These are phyloP conservation scores for Globisporangium takayamanum DNA, from an alignment of 352 stramenopile species.

Conservation along the genomic window DNA sequence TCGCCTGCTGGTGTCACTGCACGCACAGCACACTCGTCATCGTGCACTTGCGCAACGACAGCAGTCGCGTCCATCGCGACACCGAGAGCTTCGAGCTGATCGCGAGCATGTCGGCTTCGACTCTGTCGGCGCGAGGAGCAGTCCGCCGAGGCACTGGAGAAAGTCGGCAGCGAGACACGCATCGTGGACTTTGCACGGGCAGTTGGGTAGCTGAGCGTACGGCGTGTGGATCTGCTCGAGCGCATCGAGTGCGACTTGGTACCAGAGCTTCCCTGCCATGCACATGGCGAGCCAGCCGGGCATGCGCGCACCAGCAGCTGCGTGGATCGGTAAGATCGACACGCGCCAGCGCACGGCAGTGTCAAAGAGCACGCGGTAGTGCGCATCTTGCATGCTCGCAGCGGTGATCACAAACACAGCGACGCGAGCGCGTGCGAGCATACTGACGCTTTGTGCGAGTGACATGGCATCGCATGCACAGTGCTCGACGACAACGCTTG, in stretches of 20 bases:
- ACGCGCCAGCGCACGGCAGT: slow-evolving; percentile 26
- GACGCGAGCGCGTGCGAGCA: slow-evolving; percentile 17
- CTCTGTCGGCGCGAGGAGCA: slow-evolving; percentile 17
- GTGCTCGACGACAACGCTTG: not conserved
- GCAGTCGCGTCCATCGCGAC: slow-evolving; percentile 7
- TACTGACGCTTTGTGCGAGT: slow-evolving; percentile 16
- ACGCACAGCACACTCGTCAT: not conserved
- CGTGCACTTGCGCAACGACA: not conserved
- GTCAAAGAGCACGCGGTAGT: slow-evolving; percentile 33
- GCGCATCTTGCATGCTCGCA: slow-evolving; percentile 6
- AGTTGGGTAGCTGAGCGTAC: slow-evolving; percentile 35
- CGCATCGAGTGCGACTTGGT: slow-evolving; percentile 29
- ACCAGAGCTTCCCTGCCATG: slow-evolving; percentile 52
- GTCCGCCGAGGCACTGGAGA: slow-evolving; percentile 27
- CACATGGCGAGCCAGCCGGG: slow-evolving; percentile 33
- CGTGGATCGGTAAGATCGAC: slow-evolving; percentile 37
- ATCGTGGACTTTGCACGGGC: slow-evolving; percentile 39
- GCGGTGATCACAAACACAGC: slow-evolving; percentile 37
- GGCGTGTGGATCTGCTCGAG: slow-evolving; percentile 28
- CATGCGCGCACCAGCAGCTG: slow-evolving; percentile 18
- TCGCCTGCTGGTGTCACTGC: not conserved
- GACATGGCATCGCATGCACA: slow-evolving; percentile 9
- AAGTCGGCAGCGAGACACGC: slow-evolving; percentile 43
- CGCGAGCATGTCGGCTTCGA: not conserved
- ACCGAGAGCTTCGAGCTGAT: slow-evolving; percentile 13